Percentiles rank a stretch among this genome's conserved stretches.
Evolutionary conservation across 2,329 filamentous ascomycete genomes (phyloP).

Genomic region (Sporothrix globosa): DNA sequence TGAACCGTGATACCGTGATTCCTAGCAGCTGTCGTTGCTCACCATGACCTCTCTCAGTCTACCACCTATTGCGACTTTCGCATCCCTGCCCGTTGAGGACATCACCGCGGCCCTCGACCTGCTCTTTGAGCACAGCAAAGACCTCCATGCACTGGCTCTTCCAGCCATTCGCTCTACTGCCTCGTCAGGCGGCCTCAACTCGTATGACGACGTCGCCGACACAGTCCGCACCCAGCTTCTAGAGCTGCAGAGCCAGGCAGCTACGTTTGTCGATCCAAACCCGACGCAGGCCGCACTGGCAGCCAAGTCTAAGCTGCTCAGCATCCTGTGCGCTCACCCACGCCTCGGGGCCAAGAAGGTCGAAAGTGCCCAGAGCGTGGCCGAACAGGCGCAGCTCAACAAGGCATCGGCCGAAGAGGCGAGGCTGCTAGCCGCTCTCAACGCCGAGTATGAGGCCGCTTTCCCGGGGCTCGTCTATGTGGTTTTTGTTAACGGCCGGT

Average conservation of each 20-base stretch:
- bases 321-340: constrained; percentile 79
- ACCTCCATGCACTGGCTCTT: constrained; percentile 72
- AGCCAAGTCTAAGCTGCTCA: constrained; percentile 63
- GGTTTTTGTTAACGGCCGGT: constrained; percentile 85
- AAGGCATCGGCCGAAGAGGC: constrained; percentile 58
- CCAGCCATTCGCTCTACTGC: constrained; percentile 60
- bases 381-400: constrained; percentile 78
- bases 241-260: constrained; percentile 54
- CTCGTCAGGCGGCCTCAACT: constrained; percentile 60
- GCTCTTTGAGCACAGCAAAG: constrained; percentile 80
- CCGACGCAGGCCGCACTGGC: constrained; percentile 38
- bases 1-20: not conserved
- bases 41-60: constrained; percentile 47
- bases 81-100: constrained; percentile 56
- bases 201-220: constrained; percentile 71
- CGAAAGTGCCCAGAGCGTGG: constrained; percentile 77
- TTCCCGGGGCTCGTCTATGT: constrained; percentile 88
- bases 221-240: constrained; percentile 66
- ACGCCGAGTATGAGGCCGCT: constrained; percentile 74
- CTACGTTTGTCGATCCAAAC: constrained; percentile 22
- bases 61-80: constrained; percentile 61
- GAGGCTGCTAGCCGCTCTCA: constrained; percentile 63
- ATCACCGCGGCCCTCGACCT: constrained; percentile 68
- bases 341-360: constrained; percentile 79
- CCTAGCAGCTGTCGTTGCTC: too few relatives aligned